Conservation (phyloP, 1,284 basidiomycete genomes). For the Leccinum solheimii region DNA sequence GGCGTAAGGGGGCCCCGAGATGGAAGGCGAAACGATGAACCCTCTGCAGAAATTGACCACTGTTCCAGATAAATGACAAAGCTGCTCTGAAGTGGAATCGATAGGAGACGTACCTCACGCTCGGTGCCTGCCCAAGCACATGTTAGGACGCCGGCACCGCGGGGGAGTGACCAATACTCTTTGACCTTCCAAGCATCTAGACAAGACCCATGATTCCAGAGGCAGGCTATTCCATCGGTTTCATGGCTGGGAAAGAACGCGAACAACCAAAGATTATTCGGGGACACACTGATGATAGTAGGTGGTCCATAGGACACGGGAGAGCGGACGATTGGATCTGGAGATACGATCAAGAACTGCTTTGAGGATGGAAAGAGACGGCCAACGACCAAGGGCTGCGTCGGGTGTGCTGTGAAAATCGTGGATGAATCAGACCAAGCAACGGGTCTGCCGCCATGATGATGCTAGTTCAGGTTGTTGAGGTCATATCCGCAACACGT, state of each 20-base stretch:
- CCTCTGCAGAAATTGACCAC: constrained; percentile 50
- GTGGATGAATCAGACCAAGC: constrained; percentile 69
- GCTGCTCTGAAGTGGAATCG: background rate
- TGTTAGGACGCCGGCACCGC: constrained; percentile 56
- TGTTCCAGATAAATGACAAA: constrained; percentile 24
- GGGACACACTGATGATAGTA: constrained; percentile 57
- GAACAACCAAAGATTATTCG: constrained; percentile 64
- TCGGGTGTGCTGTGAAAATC: constrained; percentile 65
- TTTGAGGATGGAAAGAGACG: constrained; percentile 68
- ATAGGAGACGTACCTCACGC: constrained; percentile 50
- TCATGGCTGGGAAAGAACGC: constrained; percentile 68
- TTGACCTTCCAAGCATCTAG: constrained; percentile 63
- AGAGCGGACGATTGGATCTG: constrained; percentile 46
- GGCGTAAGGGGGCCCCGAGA: constrained; percentile 53
- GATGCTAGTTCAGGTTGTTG: background rate
- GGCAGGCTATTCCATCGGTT: constrained; percentile 56
- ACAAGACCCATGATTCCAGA: constrained; percentile 60
- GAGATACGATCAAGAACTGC: constrained; percentile 58
- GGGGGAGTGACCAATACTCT: constrained; percentile 56
- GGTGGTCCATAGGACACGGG: constrained; percentile 59
- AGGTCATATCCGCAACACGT: background rate
- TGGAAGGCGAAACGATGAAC: constrained; percentile 48
- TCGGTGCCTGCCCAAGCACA: constrained; percentile 60
- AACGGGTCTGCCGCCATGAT: constrained; percentile 49
- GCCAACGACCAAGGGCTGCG: constrained; percentile 57